These are phyloP conservation scores for Sporothrix pallida DNA, from an alignment of 2,329 filamentous ascomycete genomes.

Conservation along the genomic window DNA sequence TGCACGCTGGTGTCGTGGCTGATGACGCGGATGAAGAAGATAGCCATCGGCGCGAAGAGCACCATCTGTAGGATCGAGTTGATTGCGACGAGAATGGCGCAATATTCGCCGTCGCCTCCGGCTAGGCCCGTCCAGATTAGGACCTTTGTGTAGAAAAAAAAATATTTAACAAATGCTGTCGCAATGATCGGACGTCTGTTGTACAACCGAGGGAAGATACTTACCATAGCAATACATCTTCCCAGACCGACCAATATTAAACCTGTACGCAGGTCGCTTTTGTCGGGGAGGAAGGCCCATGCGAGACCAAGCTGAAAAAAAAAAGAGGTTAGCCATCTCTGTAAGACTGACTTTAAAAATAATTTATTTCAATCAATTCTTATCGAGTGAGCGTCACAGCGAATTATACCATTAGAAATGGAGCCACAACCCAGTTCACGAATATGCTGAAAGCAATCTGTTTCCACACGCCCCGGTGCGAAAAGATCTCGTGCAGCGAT, in stretches of 20 bases:
- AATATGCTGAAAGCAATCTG: constrained; percentile 79
- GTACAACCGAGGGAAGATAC: neutral
- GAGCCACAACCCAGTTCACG: constrained; percentile 83
- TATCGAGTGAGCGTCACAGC: neutral
- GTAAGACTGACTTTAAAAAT: neutral
- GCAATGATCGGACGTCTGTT: neutral
- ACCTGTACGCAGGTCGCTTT: constrained; percentile 64
- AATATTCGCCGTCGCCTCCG: constrained; percentile 79
- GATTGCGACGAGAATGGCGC: constrained; percentile 76
- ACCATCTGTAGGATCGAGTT: constrained; percentile 80
- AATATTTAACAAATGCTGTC: neutral
- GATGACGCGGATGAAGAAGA: constrained; percentile 75
- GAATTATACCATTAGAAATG: constrained; percentile 73
- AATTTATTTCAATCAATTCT: neutral
- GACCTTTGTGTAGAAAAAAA: constrained; percentile 2
- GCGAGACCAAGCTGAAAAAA: constrained; percentile 63
- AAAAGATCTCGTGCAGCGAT: constrained; percentile 70
- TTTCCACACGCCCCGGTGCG: constrained; percentile 69
- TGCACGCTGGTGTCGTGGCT: constrained; percentile 50
- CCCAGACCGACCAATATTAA: constrained; percentile 83
- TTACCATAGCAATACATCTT: constrained; percentile 86
- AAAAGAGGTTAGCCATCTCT: neutral
- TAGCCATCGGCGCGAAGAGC: constrained; percentile 70
- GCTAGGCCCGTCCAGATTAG: constrained; percentile 74
- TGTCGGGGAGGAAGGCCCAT: constrained; percentile 70